These are phyloP conservation scores for Kluyveromyces aestuarii DNA, from an alignment of 805 yeast genomes.

Conservation along the genomic window DNA sequence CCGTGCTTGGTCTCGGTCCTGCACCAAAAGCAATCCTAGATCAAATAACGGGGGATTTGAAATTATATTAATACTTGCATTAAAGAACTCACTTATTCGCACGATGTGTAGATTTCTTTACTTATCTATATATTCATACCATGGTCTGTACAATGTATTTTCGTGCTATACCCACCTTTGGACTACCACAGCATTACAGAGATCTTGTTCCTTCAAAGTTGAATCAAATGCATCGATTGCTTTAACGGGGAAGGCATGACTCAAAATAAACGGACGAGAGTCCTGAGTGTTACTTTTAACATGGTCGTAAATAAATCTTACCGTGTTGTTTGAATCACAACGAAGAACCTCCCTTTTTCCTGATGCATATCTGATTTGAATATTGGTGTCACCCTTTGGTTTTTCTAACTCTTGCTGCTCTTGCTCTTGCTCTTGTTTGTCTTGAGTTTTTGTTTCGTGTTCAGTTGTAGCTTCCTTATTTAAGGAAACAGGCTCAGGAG, in stretches of 20 bases:
- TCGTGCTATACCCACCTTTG: conserved; percentile 58
- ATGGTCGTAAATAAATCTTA: conserved; percentile 57
- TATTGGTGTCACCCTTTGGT: conserved; percentile 54
- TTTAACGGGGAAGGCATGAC: conserved; percentile 75
- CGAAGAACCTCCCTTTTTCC: conserved; percentile 62
- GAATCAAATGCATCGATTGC: conserved; percentile 49
- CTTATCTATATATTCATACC: background rate
- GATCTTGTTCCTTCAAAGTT: conserved; percentile 65
- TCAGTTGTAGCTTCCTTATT: conserved; percentile 8
- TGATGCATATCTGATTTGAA: conserved; percentile 77
- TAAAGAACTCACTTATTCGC: background rate
- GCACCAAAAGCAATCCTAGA: conserved; percentile 81
- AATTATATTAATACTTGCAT: conserved; percentile 44
- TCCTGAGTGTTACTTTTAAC: conserved; percentile 43
- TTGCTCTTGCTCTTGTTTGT: conserved; percentile 17
- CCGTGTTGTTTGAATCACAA: conserved; percentile 57
- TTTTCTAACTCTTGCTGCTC: conserved; percentile 10
- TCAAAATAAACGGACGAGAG: conserved; percentile 50
- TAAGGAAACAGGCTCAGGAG: conserved; percentile 9
- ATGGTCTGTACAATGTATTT: background rate
- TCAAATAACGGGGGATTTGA: conserved; percentile 70
- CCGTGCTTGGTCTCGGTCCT: conserved; percentile 96
- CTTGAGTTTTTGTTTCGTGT: conserved; percentile 15
- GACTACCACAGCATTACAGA: conserved; percentile 77
- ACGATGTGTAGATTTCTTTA: background rate